These are phyloP conservation scores for Magnolia changhungtana DNA, from an alignment of 164 flowering plant genomes.

Conservation along the genomic window DNA sequence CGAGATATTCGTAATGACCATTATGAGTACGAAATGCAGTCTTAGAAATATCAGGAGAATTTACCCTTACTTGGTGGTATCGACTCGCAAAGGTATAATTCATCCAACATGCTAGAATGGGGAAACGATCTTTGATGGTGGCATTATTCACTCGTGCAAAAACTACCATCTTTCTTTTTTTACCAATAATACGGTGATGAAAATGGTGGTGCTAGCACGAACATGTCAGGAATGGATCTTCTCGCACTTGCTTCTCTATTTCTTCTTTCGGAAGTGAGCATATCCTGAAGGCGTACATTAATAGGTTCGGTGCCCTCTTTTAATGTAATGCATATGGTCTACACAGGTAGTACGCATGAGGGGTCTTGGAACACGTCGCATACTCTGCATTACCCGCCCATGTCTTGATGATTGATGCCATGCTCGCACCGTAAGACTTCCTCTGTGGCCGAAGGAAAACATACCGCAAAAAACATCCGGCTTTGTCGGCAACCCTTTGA, in stretches of 20 bases:
- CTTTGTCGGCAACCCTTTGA: no score
- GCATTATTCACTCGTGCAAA: neutral
- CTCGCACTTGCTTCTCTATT: neutral
- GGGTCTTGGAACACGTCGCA: neutral
- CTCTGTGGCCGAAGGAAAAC: no score
- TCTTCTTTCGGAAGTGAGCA: neutral
- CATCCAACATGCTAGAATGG: neutral
- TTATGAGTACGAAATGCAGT: conserved; percentile 15
- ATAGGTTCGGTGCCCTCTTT: neutral
- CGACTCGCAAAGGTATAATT: neutral
- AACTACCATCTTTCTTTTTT: neutral
- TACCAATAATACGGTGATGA: neutral
- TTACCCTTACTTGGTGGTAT: neutral
- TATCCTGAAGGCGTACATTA: neutral
- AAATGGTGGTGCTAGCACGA: neutral
- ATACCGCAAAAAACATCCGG: no score
- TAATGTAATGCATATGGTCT: neutral
- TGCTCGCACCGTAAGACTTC: no score
- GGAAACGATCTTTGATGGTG: neutral
- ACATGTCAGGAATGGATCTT: neutral
- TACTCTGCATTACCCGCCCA: no score
- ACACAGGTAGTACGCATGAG: neutral
- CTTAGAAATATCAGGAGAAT: neutral
- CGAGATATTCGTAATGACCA: conserved; percentile 6
- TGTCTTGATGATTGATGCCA: no score